Conservation (phyloP, 2,329 filamentous ascomycete genomes). For the Seiridium unicorne region DNA sequence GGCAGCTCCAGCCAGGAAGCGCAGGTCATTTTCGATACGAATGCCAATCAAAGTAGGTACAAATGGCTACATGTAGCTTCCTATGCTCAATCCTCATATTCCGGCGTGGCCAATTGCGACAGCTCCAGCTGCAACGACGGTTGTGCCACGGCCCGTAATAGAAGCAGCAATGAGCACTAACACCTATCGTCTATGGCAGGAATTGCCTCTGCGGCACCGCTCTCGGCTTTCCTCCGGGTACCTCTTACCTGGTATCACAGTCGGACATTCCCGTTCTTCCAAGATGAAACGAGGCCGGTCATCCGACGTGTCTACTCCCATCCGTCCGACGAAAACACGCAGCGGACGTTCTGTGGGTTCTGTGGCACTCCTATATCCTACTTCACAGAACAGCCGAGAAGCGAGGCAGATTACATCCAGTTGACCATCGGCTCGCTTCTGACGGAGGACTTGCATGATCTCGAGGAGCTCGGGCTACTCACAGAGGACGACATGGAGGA, state of each 20-base stretch:
- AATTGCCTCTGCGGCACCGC: slow-evolving; percentile 67
- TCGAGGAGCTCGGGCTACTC: slow-evolving; percentile 76
- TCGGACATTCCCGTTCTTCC: slow-evolving; percentile 70
- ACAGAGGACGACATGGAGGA: slow-evolving; percentile 40
- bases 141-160: background rate
- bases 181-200: slow-evolving; percentile 37
- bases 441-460: slow-evolving; percentile 65
- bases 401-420: slow-evolving; percentile 76
- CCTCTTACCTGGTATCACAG: slow-evolving; percentile 80
- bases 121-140: too few species aligned
- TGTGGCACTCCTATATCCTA: slow-evolving; percentile 84
- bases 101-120: too few species aligned
- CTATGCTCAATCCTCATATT: background rate
- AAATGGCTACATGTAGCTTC: too few species aligned
- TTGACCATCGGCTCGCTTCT: slow-evolving; percentile 77
- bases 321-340: slow-evolving; percentile 53
- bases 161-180: background rate
- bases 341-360: slow-evolving; percentile 85
- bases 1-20: slow-evolving; percentile 52
- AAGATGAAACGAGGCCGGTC: slow-evolving; percentile 68
- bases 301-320: slow-evolving; percentile 70
- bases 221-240: slow-evolving; percentile 80
- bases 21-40: slow-evolving; percentile 73
- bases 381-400: slow-evolving; percentile 72
- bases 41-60: slow-evolving; percentile 67